Evolutionary conservation across 352 stramenopile genomes (phyloP), one percentile per base, ranked within the genome.

Genomic region (Pythium brassicae): DNA sequence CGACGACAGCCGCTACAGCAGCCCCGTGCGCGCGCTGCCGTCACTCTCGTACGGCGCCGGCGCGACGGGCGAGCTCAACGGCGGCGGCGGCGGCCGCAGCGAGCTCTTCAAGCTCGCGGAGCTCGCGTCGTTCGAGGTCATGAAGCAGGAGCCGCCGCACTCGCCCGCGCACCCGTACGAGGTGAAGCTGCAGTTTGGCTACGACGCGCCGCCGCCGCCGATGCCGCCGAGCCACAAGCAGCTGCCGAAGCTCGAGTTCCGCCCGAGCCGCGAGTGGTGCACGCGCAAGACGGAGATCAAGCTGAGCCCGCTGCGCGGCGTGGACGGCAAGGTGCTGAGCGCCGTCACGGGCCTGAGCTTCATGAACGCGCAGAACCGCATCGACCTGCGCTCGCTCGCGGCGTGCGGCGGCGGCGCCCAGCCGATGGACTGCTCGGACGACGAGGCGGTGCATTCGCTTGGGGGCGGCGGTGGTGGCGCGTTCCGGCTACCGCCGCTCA

Each of bases 21-120:
- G 74, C 55, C 72, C 74, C 26, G 61, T 68, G 53, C 69, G 68
- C 20, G 9, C 42, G 42, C 42, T 47, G n/a, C 42, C 42, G 9
- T 76, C 71, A n/a, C 61, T 73, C 42, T 62, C 56, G 15, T 40
- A 57, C 42, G 17, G 56, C 44, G 56, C 37, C 45, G 66, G 55
- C 54, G 45, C 68, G 25, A 65, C 63, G 50, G 27, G 54, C 54
- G 54, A 60, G 23, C 35, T 60, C n/a, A n/a, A n/a, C n/a, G n/a
- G n/a, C 44, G 46, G 55, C 32, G 52, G 37, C 19, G 51, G 51
- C 32, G 52, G 61, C 19, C 65, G 76, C 37, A 85, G 67, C 57
- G 73, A 92, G 57, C 71, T 92, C 25, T 92, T 89, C 62, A 76
- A 78, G 23, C 63, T 92, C 50, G 81, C 81, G 1, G 81, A 92